Base-by-base conservation (phyloP, 306 rosid species). In the Glycine tomentella region DNA sequence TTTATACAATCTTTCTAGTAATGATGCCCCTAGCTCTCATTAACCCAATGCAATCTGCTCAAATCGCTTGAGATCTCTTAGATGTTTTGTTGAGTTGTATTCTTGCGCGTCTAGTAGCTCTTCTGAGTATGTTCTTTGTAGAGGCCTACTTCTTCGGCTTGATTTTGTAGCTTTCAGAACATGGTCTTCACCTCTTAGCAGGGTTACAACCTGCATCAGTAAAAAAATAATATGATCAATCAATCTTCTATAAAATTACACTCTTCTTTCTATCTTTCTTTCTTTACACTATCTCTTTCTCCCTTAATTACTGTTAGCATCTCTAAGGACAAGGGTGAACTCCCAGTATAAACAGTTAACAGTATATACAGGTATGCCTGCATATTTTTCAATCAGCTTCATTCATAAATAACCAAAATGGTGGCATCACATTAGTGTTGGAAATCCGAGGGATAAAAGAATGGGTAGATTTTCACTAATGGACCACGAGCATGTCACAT, bases 71-170 rank as follows among this genome's bases (percentile, higher is more conserved):
- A 90, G 86, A 76, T 93, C 97, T 10, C 82, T 80, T 15, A 93
- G 82, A 87, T 86, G 87, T 82, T 86, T 93, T 14, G 97, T 90
- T 50, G 92, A 88, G 90, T 93, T 92, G 90, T 93, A 96, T 66
- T 92, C 99, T 78, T 86, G 94, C 5, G 67, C 93, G 69, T 95
- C 98, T 11, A 87, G 16, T 9, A 93, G 84, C 88, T 93, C 98
- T 85, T 93, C 96, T 0, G 98, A 92, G 89, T 87, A 92, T 46
- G 96, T 91, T 87, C 97, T 91, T 25, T 14, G 91, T 59, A 84
- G 12, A 71, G 81, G 4, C 58, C 52, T 15, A 79, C 83, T 86
- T 77, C 83, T 86, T 75, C 14, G 72, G 14, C 44, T 4, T 64
- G 74, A 80, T 52, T 69, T 65, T 77, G 69, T 75, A 34, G 81